phyloP scores from a whole-genome alignment of 768 basidiomycete species.

The Leccinum barrowsii region DNA sequence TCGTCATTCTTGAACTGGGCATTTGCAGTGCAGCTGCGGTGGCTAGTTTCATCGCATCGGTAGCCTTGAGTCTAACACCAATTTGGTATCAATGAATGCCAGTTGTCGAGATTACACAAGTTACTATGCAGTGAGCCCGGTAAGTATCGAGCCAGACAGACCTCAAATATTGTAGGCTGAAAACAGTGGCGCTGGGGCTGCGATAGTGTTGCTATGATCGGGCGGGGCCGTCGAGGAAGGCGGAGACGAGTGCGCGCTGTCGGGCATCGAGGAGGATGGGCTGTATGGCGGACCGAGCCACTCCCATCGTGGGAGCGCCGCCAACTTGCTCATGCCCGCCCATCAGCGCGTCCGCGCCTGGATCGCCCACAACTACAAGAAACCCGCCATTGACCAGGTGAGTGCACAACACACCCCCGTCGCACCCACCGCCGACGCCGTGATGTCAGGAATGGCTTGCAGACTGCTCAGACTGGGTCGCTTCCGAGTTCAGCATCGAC shows the following conservation, averaged over 20 bases:
- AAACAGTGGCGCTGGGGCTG: too few relatives aligned
- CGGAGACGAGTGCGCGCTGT: conserved; percentile 20
- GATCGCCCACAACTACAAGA: conserved; percentile 53
- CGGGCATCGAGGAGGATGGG: conserved; percentile 9
- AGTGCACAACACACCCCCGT: conserved; percentile 4
- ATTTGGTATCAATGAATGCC: too few relatives aligned
- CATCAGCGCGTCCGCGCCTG: conserved; percentile 43
- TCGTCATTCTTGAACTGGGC: too few relatives aligned
- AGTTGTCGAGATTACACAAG: too few relatives aligned
- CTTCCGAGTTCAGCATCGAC: conserved; percentile 43
- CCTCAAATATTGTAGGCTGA: too few relatives aligned
- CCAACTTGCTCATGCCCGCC: conserved; percentile 15
- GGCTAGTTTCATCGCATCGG: too few relatives aligned
- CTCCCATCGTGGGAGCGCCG: neutral
- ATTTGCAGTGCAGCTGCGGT: too few relatives aligned
- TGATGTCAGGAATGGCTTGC: conserved; percentile 66
- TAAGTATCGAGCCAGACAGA: too few relatives aligned
- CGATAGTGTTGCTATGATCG: conserved; percentile 10
- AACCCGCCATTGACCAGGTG: conserved; percentile 63
- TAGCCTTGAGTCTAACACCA: too few relatives aligned
- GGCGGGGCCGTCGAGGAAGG: conserved; percentile 11
- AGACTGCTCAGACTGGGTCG: conserved; percentile 66
- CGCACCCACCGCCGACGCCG: neutral
- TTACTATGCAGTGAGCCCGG: too few relatives aligned
- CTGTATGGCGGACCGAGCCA: neutral